Evolutionary conservation across 768 basidiomycete genomes (phyloP), one percentile per base, ranked within the genome.

Genomic region (Thelephora ganbajun): DNA sequence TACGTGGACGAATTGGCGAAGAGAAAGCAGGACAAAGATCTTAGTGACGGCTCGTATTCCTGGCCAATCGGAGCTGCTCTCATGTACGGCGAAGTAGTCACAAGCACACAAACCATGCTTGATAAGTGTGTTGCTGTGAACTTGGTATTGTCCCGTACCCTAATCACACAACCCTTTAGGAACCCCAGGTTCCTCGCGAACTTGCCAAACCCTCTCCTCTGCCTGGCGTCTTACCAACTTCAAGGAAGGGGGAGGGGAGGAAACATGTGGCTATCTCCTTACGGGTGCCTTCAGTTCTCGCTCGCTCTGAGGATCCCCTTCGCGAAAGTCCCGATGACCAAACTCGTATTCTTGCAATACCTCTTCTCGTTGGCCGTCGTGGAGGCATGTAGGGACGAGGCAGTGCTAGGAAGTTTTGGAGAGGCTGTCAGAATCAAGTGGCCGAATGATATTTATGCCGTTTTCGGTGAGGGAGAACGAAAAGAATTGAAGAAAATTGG

Each of bases 381-480:
- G 14, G 83, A 92, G 54, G 91, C 84, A 1, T 88, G 87, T 54
- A 73, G 80, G 44, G 72, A 79, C 2, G 65, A 66, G 1, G 66
- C 56, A 9, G 70, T 80, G n/a, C 67, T 82, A 0, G 76, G 51
- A 19, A 61, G 48, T 33, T 69, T 66, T 45, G 80, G 76, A 11
- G 64, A 76, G 2, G 69, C 69, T 12, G 74, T 96, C 11, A 71
- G 80, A 35, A 66, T 98, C 20, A 98, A 97, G 62, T 98, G 96
- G 96, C 96, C 94, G 16, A 98, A 98, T 57, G 96, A 98, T 56
- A 68, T 99, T 3, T 97, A 97, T 56, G 84, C 80, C 1, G 70
- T 79, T 35, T 67, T 71, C 35, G 77, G 68, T 33, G 65, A 61
- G 3, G 77, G 67, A 35, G 66, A 63, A 5, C 66, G 76, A 53